A percentile compares a stretch with the other conserved stretches of the same genome.
phyloP scores from a whole-genome alignment of 441 rosid species.

The Codiaeum variegatum region DNA sequence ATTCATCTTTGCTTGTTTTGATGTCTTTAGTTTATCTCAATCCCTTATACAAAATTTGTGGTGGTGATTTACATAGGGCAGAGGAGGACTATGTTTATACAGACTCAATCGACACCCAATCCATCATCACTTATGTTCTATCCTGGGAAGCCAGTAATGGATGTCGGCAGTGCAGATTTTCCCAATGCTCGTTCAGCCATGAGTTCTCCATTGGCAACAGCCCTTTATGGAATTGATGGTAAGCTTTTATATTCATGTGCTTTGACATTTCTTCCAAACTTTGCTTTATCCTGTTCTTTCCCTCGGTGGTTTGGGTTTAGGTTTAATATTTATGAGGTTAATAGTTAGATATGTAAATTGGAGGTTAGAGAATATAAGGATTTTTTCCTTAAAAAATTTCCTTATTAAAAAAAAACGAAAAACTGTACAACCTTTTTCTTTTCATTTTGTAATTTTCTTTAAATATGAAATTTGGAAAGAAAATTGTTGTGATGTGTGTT shows the following conservation, averaged over 20 bases:
- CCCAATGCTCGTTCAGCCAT: conserved; percentile 79
- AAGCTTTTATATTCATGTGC: neutral
- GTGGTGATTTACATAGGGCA: conserved; percentile 48
- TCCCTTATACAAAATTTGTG: neutral
- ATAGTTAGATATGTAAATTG: neutral
- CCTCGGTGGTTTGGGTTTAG: neutral
- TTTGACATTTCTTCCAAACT: neutral
- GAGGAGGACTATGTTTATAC: conserved; percentile 87
- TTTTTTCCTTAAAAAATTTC: no score
- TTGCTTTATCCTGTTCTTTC: neutral
- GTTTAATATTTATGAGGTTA: no score
- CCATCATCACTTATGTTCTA: conserved; percentile 93
- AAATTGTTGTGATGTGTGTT: no score
- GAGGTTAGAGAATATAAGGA: neutral
- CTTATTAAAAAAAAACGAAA: neutral
- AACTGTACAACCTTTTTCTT: neutral
- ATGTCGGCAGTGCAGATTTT: conserved; percentile 83
- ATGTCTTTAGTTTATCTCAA: neutral
- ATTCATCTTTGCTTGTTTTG: neutral
- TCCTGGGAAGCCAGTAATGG: conserved; percentile 92
- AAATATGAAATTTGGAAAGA: no score
- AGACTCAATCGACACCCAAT: conserved; percentile 91
- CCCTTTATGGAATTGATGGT: conserved; percentile 83
- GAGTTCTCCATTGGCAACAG: conserved; percentile 70
- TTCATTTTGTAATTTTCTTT: neutral